These are phyloP conservation scores for Ehretia macrophylla DNA, from an alignment of 257 asterid genomes.

Conservation along the genomic window DNA sequence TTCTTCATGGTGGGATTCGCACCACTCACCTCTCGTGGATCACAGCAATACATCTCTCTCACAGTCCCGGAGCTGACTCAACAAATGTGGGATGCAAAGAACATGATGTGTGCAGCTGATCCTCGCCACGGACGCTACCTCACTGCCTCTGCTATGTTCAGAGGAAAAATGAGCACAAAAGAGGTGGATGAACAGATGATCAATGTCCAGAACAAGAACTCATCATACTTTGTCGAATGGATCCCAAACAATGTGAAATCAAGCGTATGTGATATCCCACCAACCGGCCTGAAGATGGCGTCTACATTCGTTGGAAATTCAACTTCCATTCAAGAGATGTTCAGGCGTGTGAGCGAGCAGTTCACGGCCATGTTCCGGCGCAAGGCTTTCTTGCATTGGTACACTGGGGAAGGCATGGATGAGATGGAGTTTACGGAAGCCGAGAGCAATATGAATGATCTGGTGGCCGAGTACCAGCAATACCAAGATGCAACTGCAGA, in stretches of 20 bases:
- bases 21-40: slow-evolving; percentile 56
- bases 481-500: slow-evolving; percentile 64
- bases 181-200: slow-evolving; percentile 69
- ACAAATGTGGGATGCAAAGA: slow-evolving; percentile 67
- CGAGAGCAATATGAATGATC: slow-evolving; percentile 67
- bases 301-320: slow-evolving; percentile 60
- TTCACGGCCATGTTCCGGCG: slow-evolving; percentile 70
- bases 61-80: slow-evolving; percentile 62
- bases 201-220: slow-evolving; percentile 66
- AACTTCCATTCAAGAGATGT: slow-evolving; percentile 63
- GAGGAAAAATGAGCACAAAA: slow-evolving; percentile 72
- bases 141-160: slow-evolving; percentile 68
- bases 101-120: slow-evolving; percentile 75
- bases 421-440: slow-evolving; percentile 73
- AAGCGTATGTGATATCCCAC: slow-evolving; percentile 63
- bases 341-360: slow-evolving; percentile 66
- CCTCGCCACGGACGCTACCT: slow-evolving; percentile 66
- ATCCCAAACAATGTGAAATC: slow-evolving; percentile 68
- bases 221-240: slow-evolving; percentile 66
- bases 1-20: slow-evolving; percentile 73
- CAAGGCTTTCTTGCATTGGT: slow-evolving; percentile 65
- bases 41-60: slow-evolving; percentile 52
- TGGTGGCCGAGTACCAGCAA: slow-evolving; percentile 64
- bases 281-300: slow-evolving; percentile 54
- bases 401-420: slow-evolving; percentile 69